Percentiles rank a stretch among this genome's conserved stretches.
These are phyloP conservation scores for Calophaca sinica DNA, from an alignment of 306 rosid species.

Conservation along the genomic window DNA sequence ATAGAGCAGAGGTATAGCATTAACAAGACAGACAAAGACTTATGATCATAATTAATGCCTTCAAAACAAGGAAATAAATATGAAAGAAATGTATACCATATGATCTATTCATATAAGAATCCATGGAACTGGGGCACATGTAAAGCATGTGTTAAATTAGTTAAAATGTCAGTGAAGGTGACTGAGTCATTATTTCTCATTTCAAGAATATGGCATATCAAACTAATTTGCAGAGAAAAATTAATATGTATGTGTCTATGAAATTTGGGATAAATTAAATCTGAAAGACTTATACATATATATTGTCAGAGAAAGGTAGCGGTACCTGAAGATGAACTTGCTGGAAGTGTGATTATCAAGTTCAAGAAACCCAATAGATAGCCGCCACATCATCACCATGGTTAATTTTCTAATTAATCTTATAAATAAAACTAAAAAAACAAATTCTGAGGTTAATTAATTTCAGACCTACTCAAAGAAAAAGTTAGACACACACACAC, in stretches of 20 bases:
- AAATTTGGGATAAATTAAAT: constrained; percentile 12
- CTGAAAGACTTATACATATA: not conserved
- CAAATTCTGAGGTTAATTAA: constrained; percentile 13
- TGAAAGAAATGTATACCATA: not conserved
- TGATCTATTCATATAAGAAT: not conserved
- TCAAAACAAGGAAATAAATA: not conserved
- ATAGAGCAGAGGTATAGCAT: not conserved
- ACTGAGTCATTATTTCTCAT: not conserved
- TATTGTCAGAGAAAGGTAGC: not conserved
- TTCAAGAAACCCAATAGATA: not conserved
- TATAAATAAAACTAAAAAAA: not conserved
- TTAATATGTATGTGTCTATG: not conserved
- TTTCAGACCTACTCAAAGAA: not conserved
- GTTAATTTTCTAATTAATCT: no score
- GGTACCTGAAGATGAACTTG: not conserved
- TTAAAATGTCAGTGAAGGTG: no score
- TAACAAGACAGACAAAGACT: not conserved
- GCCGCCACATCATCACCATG: no score
- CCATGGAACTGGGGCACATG: not conserved
- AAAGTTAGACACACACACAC: no score
- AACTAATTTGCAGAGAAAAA: not conserved
- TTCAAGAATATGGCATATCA: not conserved
- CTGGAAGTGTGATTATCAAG: no score
- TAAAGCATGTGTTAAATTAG: not conserved
- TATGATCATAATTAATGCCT: not conserved